These are phyloP conservation scores for Atkinsonella texensis DNA, from an alignment of 2,329 filamentous ascomycete species.

Conservation along the genomic window DNA sequence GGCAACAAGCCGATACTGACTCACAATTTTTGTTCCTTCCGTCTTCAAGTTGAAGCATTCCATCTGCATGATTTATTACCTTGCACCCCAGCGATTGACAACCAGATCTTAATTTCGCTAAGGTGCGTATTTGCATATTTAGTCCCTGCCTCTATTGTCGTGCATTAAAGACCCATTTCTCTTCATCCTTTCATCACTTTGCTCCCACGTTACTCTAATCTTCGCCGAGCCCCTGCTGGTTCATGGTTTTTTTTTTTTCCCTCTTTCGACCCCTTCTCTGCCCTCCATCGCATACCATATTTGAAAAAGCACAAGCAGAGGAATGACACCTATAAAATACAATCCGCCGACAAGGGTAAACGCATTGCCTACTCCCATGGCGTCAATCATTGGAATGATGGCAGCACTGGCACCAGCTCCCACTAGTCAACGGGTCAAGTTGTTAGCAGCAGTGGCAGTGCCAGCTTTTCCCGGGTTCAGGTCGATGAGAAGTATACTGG, in stretches of 20 bases:
- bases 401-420: conserved; percentile 40
- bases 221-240: neutral
- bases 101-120: too few species aligned
- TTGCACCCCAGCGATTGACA: too few species aligned
- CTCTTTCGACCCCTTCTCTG: conserved; percentile 18
- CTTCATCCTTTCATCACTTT: too few species aligned
- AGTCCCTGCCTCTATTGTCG: too few species aligned
- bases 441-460: conserved; percentile 43
- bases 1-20: too few species aligned
- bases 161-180: too few species aligned
- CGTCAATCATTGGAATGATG: conserved; percentile 38
- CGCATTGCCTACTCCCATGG: conserved; percentile 38
- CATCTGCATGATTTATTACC: too few species aligned
- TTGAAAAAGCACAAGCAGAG: conserved; percentile 30
- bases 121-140: too few species aligned
- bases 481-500: conserved; percentile 42
- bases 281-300: conserved; percentile 32
- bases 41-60: too few species aligned
- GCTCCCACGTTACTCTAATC: too few species aligned
- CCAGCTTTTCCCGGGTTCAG: conserved; percentile 40
- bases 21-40: too few species aligned
- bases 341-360: conserved; percentile 35
- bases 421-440: conserved; percentile 41
- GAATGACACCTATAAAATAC: conserved; percentile 26
- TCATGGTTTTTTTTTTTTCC: conserved; percentile 10